Conservation (phyloP, 345 rosid genomes). For the Nasturtium officinale region DNA sequence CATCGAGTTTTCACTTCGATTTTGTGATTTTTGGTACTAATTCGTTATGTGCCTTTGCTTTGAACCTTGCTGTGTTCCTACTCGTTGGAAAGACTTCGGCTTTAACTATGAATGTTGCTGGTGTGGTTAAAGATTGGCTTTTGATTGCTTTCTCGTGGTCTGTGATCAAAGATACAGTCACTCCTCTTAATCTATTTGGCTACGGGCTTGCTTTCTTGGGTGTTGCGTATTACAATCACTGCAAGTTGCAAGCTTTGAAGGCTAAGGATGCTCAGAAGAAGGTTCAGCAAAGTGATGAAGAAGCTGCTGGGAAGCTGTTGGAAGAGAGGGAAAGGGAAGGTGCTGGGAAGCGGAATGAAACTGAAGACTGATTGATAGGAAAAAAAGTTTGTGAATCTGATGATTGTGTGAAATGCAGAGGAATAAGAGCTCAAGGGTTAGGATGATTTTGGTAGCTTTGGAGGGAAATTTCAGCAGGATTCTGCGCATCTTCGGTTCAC, state of each 20-base stretch:
- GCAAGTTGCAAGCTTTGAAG: slow-evolving; percentile 89
- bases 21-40: slow-evolving; percentile 85
- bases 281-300: slow-evolving; percentile 68
- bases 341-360: slow-evolving; percentile 56
- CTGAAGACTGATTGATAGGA: slow-evolving; percentile 49
- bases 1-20: slow-evolving; percentile 90
- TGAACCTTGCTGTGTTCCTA: slow-evolving; percentile 92
- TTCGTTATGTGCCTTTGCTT: slow-evolving; percentile 83
- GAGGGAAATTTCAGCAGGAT: neutral
- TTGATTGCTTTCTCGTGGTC: slow-evolving; percentile 98
- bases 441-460: slow-evolving; percentile 35
- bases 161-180: slow-evolving; percentile 92
- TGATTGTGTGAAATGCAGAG: slow-evolving; percentile 19
- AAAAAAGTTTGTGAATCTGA: slow-evolving; percentile 24
- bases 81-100: slow-evolving; percentile 98
- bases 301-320: slow-evolving; percentile 68
- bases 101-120: slow-evolving; percentile 97
- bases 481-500: slow-evolving; percentile 14
- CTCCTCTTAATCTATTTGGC: slow-evolving; percentile 81
- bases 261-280: slow-evolving; percentile 93
- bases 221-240: slow-evolving; percentile 87
- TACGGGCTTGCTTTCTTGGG: slow-evolving; percentile 92
- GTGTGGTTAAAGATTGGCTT: slow-evolving; percentile 95
- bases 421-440: slow-evolving; percentile 39
- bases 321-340: slow-evolving; percentile 77